A percentile compares a stretch with the other conserved stretches of the same genome.
phyloP scores from a whole-genome alignment of 345 rosid species.

The Angophora floribunda region DNA sequence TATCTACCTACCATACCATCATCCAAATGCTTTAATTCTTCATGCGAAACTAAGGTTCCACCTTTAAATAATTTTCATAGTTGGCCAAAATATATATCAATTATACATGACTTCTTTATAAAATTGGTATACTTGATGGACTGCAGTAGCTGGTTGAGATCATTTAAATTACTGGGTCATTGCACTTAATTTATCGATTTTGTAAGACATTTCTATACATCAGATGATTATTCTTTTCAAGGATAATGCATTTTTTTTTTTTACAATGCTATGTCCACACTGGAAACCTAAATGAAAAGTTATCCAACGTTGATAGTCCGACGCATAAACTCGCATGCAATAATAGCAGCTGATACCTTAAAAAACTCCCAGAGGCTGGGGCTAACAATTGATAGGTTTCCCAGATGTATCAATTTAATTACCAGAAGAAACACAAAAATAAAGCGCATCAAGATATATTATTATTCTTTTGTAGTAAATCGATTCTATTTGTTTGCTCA shows the following conservation, averaged over 20 bases:
- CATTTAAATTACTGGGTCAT: not conserved
- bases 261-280: not conserved
- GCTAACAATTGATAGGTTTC: not conserved
- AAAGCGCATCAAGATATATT: not conserved
- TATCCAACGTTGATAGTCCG: not conserved
- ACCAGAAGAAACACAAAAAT: not conserved
- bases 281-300: not conserved
- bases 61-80: not conserved
- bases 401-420: not conserved
- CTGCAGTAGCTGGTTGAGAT: not conserved
- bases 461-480: not conserved
- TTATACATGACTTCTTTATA: not conserved
- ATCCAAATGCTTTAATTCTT: not conserved
- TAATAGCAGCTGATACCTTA: not conserved
- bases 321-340: not conserved
- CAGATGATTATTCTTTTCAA: not conserved
- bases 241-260: not conserved
- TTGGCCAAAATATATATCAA: not conserved
- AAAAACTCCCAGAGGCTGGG: not conserved
- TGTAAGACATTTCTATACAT: not conserved
- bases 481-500: not conserved
- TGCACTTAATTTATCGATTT: not conserved
- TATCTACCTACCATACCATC: not conserved
- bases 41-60: not conserved
- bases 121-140: not conserved